Percentiles rank a stretch among this genome's conserved stretches.
Evolutionary conservation across 2,329 filamentous ascomycete species (phyloP).

Genomic region (Hymenoscyphus occultus): DNA sequence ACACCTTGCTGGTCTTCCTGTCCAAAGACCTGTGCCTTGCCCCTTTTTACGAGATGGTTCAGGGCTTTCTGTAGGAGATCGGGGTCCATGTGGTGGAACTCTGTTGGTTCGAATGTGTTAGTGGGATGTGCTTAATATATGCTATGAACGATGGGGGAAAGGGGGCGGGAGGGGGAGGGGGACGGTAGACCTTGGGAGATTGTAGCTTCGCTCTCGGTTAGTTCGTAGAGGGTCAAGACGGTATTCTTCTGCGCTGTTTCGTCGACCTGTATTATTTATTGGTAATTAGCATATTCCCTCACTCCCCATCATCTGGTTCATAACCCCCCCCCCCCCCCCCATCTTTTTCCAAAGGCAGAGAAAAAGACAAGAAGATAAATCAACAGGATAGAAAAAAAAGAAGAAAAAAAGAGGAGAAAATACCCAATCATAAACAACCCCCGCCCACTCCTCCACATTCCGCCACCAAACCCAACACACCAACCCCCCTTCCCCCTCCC

Average conservation of each 20-base stretch:
- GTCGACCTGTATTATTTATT: slow-evolving; percentile 51
- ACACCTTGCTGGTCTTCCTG: slow-evolving; percentile 84
- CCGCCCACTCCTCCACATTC: slow-evolving; percentile 87
- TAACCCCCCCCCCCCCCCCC: slow-evolving; percentile 6
- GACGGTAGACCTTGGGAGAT: slow-evolving; percentile 56
- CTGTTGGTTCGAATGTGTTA: slow-evolving; percentile 41
- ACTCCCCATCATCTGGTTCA: slow-evolving; percentile 10
- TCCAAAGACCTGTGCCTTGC: slow-evolving; percentile 92
- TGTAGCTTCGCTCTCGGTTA: slow-evolving; percentile 82
- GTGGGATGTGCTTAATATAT: not conserved
- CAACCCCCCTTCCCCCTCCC: slow-evolving; percentile 44
- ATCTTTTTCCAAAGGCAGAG: too few species aligned
- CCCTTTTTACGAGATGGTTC: slow-evolving; percentile 78
- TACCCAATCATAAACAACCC: slow-evolving; percentile 69
- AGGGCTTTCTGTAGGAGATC: slow-evolving; percentile 79
- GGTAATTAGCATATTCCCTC: too few species aligned
- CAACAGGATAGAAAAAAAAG: too few species aligned
- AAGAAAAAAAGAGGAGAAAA: not conserved
- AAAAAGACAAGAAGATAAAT: too few species aligned
- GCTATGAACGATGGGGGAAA: not conserved
- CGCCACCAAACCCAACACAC: slow-evolving; percentile 80
- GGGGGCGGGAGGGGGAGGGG: not conserved
- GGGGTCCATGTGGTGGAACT: slow-evolving; percentile 84
- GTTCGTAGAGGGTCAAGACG: slow-evolving; percentile 89
- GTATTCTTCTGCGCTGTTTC: slow-evolving; percentile 83